phyloP scores from a whole-genome alignment of 352 stramenopile species.

The Globisporangium acanthophoron region DNA sequence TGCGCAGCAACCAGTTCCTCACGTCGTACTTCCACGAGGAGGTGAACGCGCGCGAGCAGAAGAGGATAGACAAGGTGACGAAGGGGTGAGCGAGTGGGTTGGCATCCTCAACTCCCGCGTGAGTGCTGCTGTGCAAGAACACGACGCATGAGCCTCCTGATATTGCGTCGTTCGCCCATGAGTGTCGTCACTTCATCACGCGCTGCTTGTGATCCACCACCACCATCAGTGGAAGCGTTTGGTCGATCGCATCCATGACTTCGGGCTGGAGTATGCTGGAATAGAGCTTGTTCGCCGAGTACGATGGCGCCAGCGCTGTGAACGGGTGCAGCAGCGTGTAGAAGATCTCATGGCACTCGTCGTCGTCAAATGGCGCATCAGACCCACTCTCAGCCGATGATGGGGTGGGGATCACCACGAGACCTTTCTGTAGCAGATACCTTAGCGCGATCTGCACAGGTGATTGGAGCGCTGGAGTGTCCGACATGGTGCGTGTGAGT shows the following conservation, averaged over 20 bases:
- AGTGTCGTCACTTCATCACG: no score
- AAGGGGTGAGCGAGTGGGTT: conserved; percentile 1
- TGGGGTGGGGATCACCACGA: conserved; percentile 35
- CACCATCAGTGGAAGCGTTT: conserved; percentile 21
- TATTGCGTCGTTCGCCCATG: neutral
- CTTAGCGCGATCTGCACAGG: conserved; percentile 31
- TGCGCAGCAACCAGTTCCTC: conserved; percentile 81
- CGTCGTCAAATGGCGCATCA: conserved; percentile 5
- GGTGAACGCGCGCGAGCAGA: conserved; percentile 58
- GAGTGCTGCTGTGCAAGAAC: neutral
- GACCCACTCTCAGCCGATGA: conserved; percentile 9
- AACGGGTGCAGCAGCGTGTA: conserved; percentile 39
- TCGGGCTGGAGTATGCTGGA: conserved; percentile 38
- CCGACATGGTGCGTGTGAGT: conserved; percentile 17
- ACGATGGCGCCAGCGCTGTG: conserved; percentile 21
- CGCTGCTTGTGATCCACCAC: neutral
- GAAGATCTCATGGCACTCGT: conserved; percentile 36
- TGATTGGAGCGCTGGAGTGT: conserved; percentile 29
- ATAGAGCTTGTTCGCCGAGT: conserved; percentile 41
- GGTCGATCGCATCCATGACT: conserved; percentile 31
- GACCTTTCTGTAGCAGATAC: conserved; percentile 47
- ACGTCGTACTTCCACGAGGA: conserved; percentile 72
- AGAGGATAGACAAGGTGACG: conserved; percentile 50
- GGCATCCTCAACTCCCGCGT: neutral
- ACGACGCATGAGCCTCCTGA: neutral